These are phyloP conservation scores for Backusella parvicylindrica DNA, from an alignment of 192 early-diverging fungal genomes.

Conservation along the genomic window DNA sequence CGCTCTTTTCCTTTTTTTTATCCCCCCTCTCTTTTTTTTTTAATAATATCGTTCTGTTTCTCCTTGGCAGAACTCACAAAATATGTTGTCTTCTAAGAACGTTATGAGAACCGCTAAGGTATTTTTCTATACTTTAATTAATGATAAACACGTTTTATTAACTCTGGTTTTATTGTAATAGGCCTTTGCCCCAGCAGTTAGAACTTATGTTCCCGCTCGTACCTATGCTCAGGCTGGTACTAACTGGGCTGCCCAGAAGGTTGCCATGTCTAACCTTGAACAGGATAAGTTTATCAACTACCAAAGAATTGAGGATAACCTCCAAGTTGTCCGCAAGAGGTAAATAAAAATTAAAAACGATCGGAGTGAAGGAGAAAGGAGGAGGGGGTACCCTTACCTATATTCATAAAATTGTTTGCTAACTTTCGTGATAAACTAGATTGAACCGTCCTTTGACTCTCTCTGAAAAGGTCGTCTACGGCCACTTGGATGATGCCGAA, in stretches of 20 bases:
- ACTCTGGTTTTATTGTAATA: constrained; percentile 3
- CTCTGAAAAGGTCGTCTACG: constrained; percentile 97
- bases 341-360: constrained; percentile 36
- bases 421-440: constrained; percentile 40
- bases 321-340: constrained; percentile 91
- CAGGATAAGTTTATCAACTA: constrained; percentile 97
- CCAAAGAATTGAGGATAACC: constrained; percentile 91
- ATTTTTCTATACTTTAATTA: neutral
- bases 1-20: constrained; percentile 6
- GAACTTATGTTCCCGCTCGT: constrained; percentile 35
- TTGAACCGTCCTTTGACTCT: constrained; percentile 88
- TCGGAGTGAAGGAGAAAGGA: constrained; percentile 14
- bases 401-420: neutral
- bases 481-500: constrained; percentile 93
- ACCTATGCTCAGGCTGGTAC: constrained; percentile 52
- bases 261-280: constrained; percentile 91
- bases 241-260: constrained; percentile 59
- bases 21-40: constrained; percentile 12
- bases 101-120: constrained; percentile 37
- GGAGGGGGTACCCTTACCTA: neutral
- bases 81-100: constrained; percentile 33
- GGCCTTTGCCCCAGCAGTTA: constrained; percentile 27
- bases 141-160: neutral
- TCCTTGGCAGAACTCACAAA: constrained; percentile 7
- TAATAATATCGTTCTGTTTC: neutral